A percentile compares a stretch with the other conserved stretches of the same genome.
Conservation (phyloP, 345 rosid genomes). For the Kernera saxatilis region DNA sequence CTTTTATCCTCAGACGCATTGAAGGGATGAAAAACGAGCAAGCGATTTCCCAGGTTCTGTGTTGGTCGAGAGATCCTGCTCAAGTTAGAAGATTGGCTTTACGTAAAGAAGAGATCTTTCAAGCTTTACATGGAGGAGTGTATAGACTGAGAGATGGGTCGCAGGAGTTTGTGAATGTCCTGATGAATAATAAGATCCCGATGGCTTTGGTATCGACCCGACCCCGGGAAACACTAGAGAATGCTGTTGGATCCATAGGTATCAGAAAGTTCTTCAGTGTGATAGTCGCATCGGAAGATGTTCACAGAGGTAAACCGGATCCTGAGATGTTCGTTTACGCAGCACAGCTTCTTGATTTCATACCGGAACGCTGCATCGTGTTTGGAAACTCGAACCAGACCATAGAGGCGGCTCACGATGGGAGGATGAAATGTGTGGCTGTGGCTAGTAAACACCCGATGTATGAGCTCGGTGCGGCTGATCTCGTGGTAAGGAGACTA, state of each 20-base stretch:
- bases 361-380: slow-evolving; percentile 94
- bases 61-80: slow-evolving; percentile 91
- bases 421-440: slow-evolving; percentile 92
- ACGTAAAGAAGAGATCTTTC: slow-evolving; percentile 78
- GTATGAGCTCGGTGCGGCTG: slow-evolving; percentile 92
- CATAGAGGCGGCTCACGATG: slow-evolving; percentile 93
- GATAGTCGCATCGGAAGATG: slow-evolving; percentile 86
- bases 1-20: slow-evolving; percentile 56
- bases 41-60: slow-evolving; percentile 88
- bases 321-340: slow-evolving; percentile 90
- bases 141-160: slow-evolving; percentile 71
- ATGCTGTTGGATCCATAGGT: slow-evolving; percentile 63
- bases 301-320: slow-evolving; percentile 86
- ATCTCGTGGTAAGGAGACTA: slow-evolving; percentile 72
- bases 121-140: slow-evolving; percentile 76
- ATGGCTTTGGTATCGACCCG: slow-evolving; percentile 95
- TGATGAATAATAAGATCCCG: slow-evolving; percentile 83
- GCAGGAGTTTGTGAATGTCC: slow-evolving; percentile 72
- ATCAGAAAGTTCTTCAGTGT: slow-evolving; percentile 63
- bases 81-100: slow-evolving; percentile 70
- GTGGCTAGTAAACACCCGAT: slow-evolving; percentile 91
- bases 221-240: slow-evolving; percentile 64
- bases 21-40: slow-evolving; percentile 98
- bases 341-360: slow-evolving; percentile 77
- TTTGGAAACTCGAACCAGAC: slow-evolving; percentile 92